Conservation (phyloP, 768 basidiomycete species). For the Collybia mongolica region DNA sequence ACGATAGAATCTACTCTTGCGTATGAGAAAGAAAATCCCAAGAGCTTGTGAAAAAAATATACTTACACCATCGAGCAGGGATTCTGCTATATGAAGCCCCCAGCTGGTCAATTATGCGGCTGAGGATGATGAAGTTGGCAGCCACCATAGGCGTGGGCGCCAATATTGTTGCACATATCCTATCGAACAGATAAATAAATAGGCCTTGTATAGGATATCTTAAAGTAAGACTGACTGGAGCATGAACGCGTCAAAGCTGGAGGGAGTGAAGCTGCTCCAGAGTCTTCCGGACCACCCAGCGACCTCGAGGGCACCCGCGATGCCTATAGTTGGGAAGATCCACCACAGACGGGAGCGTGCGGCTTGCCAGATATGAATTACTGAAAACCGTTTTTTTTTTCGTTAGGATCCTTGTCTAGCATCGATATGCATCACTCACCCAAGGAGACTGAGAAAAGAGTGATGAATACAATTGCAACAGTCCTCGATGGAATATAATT, state of each 20-base stretch:
- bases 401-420: neutral
- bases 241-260: conserved; percentile 24
- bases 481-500: conserved; percentile 38
- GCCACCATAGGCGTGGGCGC: conserved; percentile 59
- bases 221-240: conserved; percentile 34
- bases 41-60: neutral
- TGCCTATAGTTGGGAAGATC: conserved; percentile 45
- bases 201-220: neutral
- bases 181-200: conserved; percentile 11
- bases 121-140: conserved; percentile 55
- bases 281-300: conserved; percentile 56
- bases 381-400: conserved; percentile 24
- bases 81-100: conserved; percentile 53
- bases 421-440: conserved; percentile 18
- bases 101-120: conserved; percentile 38
- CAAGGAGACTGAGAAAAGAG: conserved; percentile 36
- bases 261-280: conserved; percentile 42
- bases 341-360: conserved; percentile 47
- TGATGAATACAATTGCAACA: conserved; percentile 36
- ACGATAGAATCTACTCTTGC: conserved; percentile 31
- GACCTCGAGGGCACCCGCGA: conserved; percentile 49
- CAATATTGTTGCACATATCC: conserved; percentile 44
- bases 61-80: conserved; percentile 36
- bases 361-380: conserved; percentile 45
- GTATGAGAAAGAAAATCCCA: neutral